phyloP scores from a whole-genome alignment of 345 rosid genomes.

The Pugionium cornutum region DNA sequence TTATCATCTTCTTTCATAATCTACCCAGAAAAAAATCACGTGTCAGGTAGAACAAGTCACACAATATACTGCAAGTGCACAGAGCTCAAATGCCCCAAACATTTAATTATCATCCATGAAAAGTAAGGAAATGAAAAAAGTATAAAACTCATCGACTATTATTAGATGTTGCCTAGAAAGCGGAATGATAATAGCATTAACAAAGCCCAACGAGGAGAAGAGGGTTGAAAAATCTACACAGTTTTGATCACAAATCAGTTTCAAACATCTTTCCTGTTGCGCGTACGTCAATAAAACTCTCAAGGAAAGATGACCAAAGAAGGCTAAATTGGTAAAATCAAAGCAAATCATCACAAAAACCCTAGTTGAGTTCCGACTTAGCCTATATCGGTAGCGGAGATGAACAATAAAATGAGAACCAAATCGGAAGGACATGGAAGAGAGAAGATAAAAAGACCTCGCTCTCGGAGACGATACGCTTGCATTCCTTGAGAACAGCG shows the following conservation, averaged over 20 bases:
- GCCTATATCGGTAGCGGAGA: not conserved
- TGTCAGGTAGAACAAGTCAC: not conserved
- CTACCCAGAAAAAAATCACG: slow-evolving; percentile 41
- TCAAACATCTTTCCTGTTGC: not conserved
- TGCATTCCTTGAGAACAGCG: slow-evolving; percentile 88
- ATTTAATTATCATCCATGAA: not conserved
- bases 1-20: slow-evolving; percentile 98
- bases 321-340: not conserved
- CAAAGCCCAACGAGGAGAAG: not conserved
- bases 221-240: slow-evolving; percentile 15
- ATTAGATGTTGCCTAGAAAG: not conserved
- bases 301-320: not conserved
- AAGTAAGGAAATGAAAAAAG: not conserved
- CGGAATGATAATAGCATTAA: slow-evolving; percentile 5
- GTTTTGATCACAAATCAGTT: not conserved
- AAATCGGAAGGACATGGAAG: not conserved
- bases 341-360: not conserved
- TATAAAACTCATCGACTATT: not conserved
- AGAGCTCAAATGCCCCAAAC: not conserved
- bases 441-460: slow-evolving; percentile 49
- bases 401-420: not conserved
- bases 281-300: not conserved
- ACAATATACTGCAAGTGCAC: slow-evolving; percentile 1
- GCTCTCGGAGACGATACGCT: slow-evolving; percentile 96
- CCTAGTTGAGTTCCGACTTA: slow-evolving; percentile 26